Evolutionary conservation across 257 asterid genomes (phyloP), one percentile per base, ranked within the genome.

Genomic region (Penstemon barbatus): DNA sequence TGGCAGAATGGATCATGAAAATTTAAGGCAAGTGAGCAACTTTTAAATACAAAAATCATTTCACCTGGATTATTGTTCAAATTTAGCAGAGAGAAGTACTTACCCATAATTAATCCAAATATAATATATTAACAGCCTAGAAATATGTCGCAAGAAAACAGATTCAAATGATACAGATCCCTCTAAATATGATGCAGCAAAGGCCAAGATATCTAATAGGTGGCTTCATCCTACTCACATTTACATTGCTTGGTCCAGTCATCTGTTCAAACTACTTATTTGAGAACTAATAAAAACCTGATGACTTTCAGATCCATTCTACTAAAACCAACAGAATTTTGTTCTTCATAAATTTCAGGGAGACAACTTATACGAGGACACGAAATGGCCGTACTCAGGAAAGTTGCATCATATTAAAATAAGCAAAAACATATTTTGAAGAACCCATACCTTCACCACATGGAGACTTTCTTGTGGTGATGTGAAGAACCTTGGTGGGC

Each of bases 391-490:
- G 11, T 2, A 13, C 13, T 42, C 8, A 37, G 49, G 18, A 25
- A 65, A 3, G 48, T 65, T 19, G 49, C 4, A 7, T 2, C 33
- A 13, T 6, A 13, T 0, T 6, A 46, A 46, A 46, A 7, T 46
- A 25, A 25, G 33, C 33, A 25, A 25, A 25, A 25, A 38, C 36
- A 53, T 8, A 4, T 1, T 6, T 4, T 5, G 15, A 1, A 65
- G 64, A 43, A 57, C 6, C 7, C 50, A 3, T 75, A 85, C 89
- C 91, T 87, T 87, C 88, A 57, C 91, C 91, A 64, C 91, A 87
- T 1, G 91, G 91, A 18, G 95, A 80, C 71, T 87, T 87, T 80
- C 95, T 81, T 8, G 95, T 87, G 36, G 88, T 87, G 65, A 87
- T 87, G 63, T 64, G 49, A 9, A 87, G 91, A 77, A 83, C 87